A percentile compares a stretch with the other conserved stretches of the same genome.
Evolutionary conservation across 2,329 filamentous ascomycete species (phyloP).

Genomic region (Ascochyta fabae): DNA sequence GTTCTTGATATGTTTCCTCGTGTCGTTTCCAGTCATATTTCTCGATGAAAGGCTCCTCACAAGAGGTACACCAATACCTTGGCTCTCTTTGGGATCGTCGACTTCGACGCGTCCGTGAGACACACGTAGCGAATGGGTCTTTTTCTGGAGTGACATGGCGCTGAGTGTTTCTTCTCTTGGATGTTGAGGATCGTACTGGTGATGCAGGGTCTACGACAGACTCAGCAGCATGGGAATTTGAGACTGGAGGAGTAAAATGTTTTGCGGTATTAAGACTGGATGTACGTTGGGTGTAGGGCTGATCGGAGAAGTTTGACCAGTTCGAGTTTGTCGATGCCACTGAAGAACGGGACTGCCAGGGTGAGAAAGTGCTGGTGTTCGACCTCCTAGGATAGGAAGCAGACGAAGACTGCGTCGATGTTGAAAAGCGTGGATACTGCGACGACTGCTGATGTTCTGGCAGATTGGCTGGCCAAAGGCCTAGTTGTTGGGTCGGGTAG

Average conservation of each 20-base stretch:
- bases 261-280: slow-evolving; percentile 19
- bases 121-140: slow-evolving; percentile 39
- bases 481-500: slow-evolving; percentile 9
- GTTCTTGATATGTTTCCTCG: slow-evolving; percentile 71
- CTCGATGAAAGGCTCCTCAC: slow-evolving; percentile 67
- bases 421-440: slow-evolving; percentile 25
- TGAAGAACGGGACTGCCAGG: slow-evolving; percentile 26
- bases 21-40: slow-evolving; percentile 74
- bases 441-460: slow-evolving; percentile 8
- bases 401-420: slow-evolving; percentile 29
- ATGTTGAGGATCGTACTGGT: background rate
- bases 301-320: slow-evolving; percentile 27
- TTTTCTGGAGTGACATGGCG: slow-evolving; percentile 20
- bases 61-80: slow-evolving; percentile 51
- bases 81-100: slow-evolving; percentile 30
- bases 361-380: slow-evolving; percentile 26
- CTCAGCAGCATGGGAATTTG: slow-evolving; percentile 2
- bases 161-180: slow-evolving; percentile 12
- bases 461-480: slow-evolving; percentile 15
- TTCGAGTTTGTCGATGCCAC: slow-evolving; percentile 32
- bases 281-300: slow-evolving; percentile 19
- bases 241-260: slow-evolving; percentile 6
- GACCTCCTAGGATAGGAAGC: slow-evolving; percentile 27
- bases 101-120: slow-evolving; percentile 32
- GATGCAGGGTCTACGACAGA: slow-evolving; percentile 7